Conservation (phyloP, 768 basidiomycete species). For the Suillus sp. region DNA sequence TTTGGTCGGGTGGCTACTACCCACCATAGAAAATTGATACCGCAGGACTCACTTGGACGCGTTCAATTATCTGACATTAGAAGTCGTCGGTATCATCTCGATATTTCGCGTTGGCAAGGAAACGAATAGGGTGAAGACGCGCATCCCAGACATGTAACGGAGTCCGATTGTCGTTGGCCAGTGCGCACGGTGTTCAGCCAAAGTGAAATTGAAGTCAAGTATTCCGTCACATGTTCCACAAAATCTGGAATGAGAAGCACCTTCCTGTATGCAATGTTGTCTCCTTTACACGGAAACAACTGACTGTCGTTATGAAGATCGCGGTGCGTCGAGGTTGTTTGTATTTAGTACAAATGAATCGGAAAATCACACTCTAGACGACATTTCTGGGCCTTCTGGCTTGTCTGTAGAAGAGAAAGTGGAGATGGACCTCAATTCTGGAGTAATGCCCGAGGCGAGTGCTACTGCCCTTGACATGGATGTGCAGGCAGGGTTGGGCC, state of each 20-base stretch:
- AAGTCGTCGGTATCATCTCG: conserved; percentile 41
- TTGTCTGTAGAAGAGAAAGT: conserved; percentile 22
- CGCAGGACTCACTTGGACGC: conserved; percentile 56
- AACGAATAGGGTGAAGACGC: background rate
- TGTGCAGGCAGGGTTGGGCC: background rate
- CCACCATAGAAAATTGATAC: conserved; percentile 58
- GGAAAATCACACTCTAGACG: conserved; percentile 44
- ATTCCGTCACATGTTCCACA: too few species aligned
- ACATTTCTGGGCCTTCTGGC: conserved; percentile 29
- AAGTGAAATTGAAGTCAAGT: background rate
- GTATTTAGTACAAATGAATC: conserved; percentile 48
- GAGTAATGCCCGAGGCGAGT: background rate
- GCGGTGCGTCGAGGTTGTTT: conserved; percentile 46
- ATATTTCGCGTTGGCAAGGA: background rate
- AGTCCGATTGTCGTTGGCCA: background rate
- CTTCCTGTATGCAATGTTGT: conserved; percentile 63
- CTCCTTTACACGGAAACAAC: background rate
- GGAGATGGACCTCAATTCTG: conserved; percentile 14
- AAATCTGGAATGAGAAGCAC: conserved; percentile 89
- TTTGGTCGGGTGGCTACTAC: conserved; percentile 73
- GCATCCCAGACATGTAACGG: background rate
- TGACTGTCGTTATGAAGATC: conserved; percentile 26
- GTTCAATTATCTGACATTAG: conserved; percentile 66
- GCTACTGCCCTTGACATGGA: background rate
- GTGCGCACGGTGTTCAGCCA: background rate